These are phyloP conservation scores for Pseudogymnoascus sp. DNA, from an alignment of 2,329 filamentous ascomycete genomes.

Conservation along the genomic window DNA sequence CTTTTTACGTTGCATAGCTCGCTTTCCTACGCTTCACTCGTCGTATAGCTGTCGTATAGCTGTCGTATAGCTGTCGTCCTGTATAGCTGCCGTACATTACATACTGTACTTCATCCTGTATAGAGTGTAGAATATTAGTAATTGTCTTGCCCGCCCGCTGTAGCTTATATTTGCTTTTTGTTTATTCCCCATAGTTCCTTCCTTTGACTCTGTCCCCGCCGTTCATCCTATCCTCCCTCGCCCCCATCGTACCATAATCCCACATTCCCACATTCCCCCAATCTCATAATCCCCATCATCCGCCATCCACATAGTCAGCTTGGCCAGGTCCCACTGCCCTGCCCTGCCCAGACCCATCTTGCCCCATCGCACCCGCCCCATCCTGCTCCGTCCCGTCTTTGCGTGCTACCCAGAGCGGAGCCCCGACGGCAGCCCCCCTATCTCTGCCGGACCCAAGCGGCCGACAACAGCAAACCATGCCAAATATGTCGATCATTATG, in stretches of 20 bases:
- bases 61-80: no score
- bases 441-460: not conserved
- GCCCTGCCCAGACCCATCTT: not conserved
- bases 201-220: not conserved
- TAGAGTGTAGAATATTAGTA: not conserved
- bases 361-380: not conserved
- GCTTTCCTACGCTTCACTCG: not conserved
- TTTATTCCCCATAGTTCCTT: not conserved
- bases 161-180: not conserved
- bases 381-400: not conserved
- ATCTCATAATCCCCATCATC: not conserved
- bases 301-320: not conserved
- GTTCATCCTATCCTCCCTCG: not conserved
- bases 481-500: not conserved
- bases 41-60: not conserved
- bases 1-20: not conserved
- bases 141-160: not conserved
- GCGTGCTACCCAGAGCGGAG: not conserved
- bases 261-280: not conserved
- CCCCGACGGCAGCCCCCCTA: not conserved
- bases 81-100: no score
- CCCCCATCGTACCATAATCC: not conserved
- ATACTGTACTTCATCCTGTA: no score
- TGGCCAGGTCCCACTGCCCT: not conserved
- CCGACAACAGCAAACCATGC: not conserved